Evolutionary conservation across 352 stramenopile species (phyloP).

Genomic region (Globisporangium carolinianum): DNA sequence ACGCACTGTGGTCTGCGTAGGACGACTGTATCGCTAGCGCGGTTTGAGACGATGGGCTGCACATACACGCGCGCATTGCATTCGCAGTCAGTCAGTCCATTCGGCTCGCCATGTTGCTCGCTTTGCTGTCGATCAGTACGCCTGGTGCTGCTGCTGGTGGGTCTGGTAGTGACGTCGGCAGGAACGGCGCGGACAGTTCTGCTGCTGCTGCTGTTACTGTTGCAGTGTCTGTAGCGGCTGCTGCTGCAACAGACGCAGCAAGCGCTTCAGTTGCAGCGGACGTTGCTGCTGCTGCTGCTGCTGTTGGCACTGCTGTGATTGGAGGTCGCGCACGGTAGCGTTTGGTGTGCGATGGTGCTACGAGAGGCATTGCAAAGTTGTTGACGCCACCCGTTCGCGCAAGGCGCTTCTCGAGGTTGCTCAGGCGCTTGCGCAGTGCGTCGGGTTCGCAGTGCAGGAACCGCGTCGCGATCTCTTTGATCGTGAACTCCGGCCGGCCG

Average conservation of each 20-base stretch:
- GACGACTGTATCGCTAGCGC: no score
- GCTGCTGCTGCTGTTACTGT: no score
- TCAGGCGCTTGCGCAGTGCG: background rate
- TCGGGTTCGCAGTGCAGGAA: background rate
- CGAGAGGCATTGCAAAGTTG: background rate
- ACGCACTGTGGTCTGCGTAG: no score
- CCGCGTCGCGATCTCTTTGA: background rate
- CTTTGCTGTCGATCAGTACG: background rate
- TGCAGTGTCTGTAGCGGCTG: background rate
- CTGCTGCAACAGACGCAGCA: background rate
- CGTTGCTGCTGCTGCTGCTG: background rate
- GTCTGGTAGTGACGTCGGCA: background rate
- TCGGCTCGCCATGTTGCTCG: background rate
- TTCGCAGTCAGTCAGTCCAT: background rate
- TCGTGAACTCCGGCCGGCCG: background rate
- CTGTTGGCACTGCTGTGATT: background rate
- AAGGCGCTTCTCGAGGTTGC: background rate
- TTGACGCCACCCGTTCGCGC: background rate
- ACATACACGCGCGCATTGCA: no score
- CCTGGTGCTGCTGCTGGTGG: no score
- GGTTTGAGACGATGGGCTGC: no score
- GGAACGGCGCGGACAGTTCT: no score
- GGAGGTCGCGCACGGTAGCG: no score
- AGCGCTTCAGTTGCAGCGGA: background rate
- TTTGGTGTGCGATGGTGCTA: background rate